Conservation (phyloP, 2,329 filamentous ascomycete species). For the Amphichorda felina region DNA sequence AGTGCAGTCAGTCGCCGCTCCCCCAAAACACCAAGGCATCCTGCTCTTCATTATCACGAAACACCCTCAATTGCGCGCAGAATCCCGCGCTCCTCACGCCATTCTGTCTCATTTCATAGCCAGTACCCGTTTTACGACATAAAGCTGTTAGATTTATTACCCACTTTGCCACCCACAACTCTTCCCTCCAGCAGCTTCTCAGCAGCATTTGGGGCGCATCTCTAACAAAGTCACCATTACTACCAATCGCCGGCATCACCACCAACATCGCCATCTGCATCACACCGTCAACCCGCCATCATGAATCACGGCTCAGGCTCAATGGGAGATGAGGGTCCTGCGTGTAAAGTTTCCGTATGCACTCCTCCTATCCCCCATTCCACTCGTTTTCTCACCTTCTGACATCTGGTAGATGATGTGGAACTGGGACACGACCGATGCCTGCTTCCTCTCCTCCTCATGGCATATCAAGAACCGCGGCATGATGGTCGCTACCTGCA, state of each 20-base stretch:
- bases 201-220: too few species aligned
- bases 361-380: not conserved
- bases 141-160: too few species aligned
- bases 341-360: conserved; percentile 20
- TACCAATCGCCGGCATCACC: too few species aligned
- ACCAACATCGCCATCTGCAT: not conserved
- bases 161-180: too few species aligned
- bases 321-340: conserved; percentile 1
- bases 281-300: conserved; percentile 1
- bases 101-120: not conserved
- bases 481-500: conserved; percentile 70
- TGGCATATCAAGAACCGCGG: conserved; percentile 62
- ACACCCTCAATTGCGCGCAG: conserved; percentile 4
- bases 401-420: conserved; percentile 53
- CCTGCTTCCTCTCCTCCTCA: conserved; percentile 56
- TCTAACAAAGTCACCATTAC: too few species aligned
- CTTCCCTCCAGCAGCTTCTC: too few species aligned
- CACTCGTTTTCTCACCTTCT: not conserved
- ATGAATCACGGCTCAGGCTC: conserved; percentile 11
- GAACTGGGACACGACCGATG: conserved; percentile 65
- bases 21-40: too few species aligned
- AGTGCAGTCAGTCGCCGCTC: too few species aligned
- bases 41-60: too few species aligned
- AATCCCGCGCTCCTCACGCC: not conserved
- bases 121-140: not conserved